These are phyloP conservation scores for Coriolopsis trogii DNA, from an alignment of 1,284 basidiomycete species.

Conservation along the genomic window DNA sequence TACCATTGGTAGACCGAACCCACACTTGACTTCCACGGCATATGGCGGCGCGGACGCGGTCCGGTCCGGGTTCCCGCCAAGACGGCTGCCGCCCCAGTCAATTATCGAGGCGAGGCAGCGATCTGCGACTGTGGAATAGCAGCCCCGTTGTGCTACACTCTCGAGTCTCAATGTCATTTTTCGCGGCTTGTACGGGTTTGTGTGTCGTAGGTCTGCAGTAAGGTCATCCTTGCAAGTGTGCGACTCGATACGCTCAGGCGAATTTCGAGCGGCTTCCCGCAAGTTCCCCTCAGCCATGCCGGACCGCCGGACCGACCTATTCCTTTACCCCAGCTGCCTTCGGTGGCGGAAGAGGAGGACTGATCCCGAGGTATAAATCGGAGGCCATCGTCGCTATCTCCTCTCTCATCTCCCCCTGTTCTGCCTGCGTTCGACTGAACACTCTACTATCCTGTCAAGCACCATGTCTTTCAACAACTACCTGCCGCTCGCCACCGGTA, in stretches of 20 bases:
- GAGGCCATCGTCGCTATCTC: slow-evolving; percentile 6
- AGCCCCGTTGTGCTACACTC: no score
- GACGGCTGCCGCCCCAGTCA: no score
- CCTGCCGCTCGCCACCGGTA: slow-evolving; percentile 55
- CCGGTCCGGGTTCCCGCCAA: no score
- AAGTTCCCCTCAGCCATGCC: not conserved
- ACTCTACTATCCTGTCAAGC: not conserved
- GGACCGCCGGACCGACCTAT: slow-evolving; percentile 8
- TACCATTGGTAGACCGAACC: no score
- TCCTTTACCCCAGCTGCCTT: not conserved
- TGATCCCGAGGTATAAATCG: slow-evolving; percentile 17
- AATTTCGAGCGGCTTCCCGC: slow-evolving; percentile 1
- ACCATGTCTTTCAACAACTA: slow-evolving; percentile 62
- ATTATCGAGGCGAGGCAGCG: no score
- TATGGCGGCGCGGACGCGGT: no score
- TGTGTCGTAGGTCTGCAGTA: no score
- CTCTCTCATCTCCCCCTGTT: slow-evolving; percentile 9
- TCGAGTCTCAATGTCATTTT: not conserved
- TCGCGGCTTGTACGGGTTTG: no score
- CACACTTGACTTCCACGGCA: no score
- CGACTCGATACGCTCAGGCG: not conserved
- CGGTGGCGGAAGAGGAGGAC: not conserved
- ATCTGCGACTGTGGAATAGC: no score
- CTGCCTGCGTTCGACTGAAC: not conserved
- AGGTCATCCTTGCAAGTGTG: no score